Evolutionary conservation across 441 rosid species (phyloP).

Genomic region (Erodium texanum): DNA sequence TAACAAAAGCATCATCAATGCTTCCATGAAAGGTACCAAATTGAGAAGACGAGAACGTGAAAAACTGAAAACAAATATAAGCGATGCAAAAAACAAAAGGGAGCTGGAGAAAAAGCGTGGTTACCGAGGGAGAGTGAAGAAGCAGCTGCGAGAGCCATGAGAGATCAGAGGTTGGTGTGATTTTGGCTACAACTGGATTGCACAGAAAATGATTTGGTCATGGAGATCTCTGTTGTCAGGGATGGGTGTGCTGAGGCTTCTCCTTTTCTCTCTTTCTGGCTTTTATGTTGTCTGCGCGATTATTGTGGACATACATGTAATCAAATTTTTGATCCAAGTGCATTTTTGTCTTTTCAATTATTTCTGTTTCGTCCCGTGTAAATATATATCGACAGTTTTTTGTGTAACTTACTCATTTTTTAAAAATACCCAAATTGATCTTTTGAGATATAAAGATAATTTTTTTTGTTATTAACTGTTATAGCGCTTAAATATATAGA

Average conservation of each 20-base stretch:
- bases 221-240: slow-evolving; percentile 7
- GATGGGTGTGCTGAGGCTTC: not conserved
- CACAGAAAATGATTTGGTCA: not conserved
- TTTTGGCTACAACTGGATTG: not conserved
- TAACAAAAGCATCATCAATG: not conserved
- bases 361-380: no score
- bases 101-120: not conserved
- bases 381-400: no score
- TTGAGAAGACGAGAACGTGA: not conserved
- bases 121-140: slow-evolving; percentile 57
- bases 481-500: no score
- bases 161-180: slow-evolving; percentile 18
- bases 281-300: not conserved
- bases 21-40: not conserved
- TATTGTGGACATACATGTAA: not conserved
- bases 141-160: slow-evolving; percentile 71
- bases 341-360: not conserved
- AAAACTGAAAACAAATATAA: not conserved
- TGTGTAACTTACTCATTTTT: no score
- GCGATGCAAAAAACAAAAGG: not conserved
- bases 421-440: no score
- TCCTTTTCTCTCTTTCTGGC: not conserved
- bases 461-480: no score
- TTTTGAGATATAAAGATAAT: no score
- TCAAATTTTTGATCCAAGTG: not conserved